These are phyloP conservation scores for Myxozyma geophila DNA, from an alignment of 805 yeast genomes.

Conservation along the genomic window DNA sequence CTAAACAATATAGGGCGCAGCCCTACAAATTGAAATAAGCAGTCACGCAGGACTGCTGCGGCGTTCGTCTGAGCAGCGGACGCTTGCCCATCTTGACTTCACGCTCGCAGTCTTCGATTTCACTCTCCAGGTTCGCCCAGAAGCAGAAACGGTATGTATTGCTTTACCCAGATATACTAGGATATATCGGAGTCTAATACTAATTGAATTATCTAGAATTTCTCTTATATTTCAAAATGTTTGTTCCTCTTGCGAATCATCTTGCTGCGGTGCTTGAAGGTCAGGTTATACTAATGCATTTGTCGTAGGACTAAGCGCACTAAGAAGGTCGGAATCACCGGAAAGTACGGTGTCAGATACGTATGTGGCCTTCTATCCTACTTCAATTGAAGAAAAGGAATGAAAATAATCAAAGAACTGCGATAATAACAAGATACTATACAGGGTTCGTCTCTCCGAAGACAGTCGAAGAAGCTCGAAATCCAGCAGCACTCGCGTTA, in stretches of 20 bases:
- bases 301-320: conserved; percentile 96
- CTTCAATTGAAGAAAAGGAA: neutral
- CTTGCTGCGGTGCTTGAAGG: neutral
- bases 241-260: neutral
- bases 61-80: neutral
- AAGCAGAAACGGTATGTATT: conserved; percentile 14
- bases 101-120: conserved; percentile 1
- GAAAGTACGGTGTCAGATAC: conserved; percentile 99
- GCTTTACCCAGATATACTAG: neutral
- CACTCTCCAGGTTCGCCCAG: conserved; percentile 14
- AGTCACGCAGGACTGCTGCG: conserved; percentile 10
- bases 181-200: neutral
- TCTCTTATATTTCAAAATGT: conserved; percentile 20
- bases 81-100: neutral
- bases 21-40: conserved; percentile 7
- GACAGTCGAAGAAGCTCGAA: conserved; percentile 99
- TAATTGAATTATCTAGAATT: conserved; percentile 8
- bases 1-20: neutral
- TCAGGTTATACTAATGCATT: neutral
- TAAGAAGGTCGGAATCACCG: conserved; percentile 99
- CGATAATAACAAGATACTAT: neutral
- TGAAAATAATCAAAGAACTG: neutral
- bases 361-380: conserved; percentile 15
- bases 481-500: conserved; percentile 98
- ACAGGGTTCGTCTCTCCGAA: conserved; percentile 96